Evolutionary conservation across 2,329 filamentous ascomycete genomes (phyloP), one percentile per base, ranked within the genome.

Genomic region (Zymoseptoria crescenta): DNA sequence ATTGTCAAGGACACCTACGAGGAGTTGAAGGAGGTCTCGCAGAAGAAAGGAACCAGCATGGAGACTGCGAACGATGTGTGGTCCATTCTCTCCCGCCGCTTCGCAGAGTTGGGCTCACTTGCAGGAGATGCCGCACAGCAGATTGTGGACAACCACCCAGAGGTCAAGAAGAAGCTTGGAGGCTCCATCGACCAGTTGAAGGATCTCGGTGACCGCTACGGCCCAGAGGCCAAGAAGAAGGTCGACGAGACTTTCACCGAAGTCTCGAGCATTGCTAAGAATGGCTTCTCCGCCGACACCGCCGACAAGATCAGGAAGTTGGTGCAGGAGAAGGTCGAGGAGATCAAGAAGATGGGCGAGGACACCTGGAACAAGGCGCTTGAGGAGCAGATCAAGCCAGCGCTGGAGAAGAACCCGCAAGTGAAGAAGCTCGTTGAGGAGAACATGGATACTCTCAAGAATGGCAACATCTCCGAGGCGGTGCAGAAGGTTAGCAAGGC

Each of bases 161-260:
- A 87, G 65, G 68, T 89, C 20, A 89, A 89, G 77, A 81, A 90
- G 69, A 86, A 87, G 74, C 74, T 91, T 8, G 87, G 87, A 13
- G 84, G 82, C 9, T 85, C 82, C 65, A 74, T 88, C 51, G 82
- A 88, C 54, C 81, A 88, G 70, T 76, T 91, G 54, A 88, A 89
- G 79, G 73, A 84, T 64, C 80, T 89, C 73, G 84, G 84, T 27
- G 82, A 89, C 13, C 77, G 84, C 60, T 87, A 87, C 67, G 88
- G 88, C 0, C 88, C 87, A 0, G 86, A 91, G 69, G 87, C 86
- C 0, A 89, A 90, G 81, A 86, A 90, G 79, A 81, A 89, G 72
- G 81, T 88, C 4, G 85, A 91, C 57, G 79, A 87, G 73, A 88
- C 87, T 1, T 90, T 86, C 82, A 71, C 80, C 28, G 81, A 91